Evolutionary conservation across 495 filamentous ascomycete species (phyloP).

Genomic region (Hypoxylon cercidicola): DNA sequence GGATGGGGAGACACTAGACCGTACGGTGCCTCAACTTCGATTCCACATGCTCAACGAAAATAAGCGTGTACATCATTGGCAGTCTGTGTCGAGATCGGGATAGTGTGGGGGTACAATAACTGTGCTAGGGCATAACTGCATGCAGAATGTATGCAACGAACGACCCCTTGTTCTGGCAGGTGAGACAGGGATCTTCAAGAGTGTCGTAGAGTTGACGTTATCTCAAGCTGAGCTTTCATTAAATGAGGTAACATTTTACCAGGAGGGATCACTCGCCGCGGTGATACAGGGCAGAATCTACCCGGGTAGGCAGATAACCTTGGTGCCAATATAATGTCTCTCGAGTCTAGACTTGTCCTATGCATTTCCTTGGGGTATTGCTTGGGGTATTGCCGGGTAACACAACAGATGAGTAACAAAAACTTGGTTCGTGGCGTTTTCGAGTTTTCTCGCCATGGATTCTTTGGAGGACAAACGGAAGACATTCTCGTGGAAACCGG

Average conservation of each 20-base stretch:
- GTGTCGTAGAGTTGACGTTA: constrained; percentile 32
- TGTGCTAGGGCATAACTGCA: constrained; percentile 36
- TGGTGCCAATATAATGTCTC: constrained; percentile 9
- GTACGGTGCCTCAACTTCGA: constrained; percentile 4
- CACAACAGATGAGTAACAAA: not conserved
- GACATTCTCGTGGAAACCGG: constrained; percentile 8
- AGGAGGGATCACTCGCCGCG: not conserved
- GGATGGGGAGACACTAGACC: not conserved
- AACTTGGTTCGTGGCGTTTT: not conserved
- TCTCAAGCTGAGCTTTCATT: constrained; percentile 32
- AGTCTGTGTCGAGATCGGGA: constrained; percentile 1
- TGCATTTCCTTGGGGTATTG: too few species aligned
- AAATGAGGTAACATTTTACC: constrained; percentile 23
- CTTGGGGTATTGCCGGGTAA: not conserved
- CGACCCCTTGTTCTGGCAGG: constrained; percentile 29
- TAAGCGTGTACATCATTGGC: constrained; percentile 16
- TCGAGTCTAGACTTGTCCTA: constrained; percentile 18
- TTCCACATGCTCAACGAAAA: not conserved
- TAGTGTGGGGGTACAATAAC: constrained; percentile 17
- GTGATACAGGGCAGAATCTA: constrained; percentile 15
- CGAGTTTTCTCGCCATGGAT: not conserved
- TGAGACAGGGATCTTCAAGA: constrained; percentile 20
- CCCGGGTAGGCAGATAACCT: constrained; percentile 30
- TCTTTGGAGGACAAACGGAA: not conserved
- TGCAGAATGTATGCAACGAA: constrained; percentile 32